Evolutionary conservation across 208 protist species (phyloP).

Genomic region (Blastocrithidia nonstop): DNA sequence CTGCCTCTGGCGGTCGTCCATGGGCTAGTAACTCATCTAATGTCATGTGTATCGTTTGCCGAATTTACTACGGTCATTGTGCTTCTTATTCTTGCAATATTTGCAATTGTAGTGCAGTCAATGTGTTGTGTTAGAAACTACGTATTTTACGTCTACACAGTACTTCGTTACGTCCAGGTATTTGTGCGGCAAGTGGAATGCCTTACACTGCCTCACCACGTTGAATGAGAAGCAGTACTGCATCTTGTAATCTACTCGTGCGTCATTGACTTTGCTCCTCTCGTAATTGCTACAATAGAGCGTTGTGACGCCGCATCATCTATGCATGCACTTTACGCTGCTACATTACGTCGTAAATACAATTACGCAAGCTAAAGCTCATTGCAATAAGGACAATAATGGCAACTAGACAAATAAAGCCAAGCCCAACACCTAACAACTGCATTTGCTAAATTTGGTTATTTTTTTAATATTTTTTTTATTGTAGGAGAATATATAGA

Average conservation of each 20-base stretch:
- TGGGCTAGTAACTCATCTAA: conserved; percentile 14
- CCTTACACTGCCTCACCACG: conserved; percentile 19
- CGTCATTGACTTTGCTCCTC: conserved; percentile 24
- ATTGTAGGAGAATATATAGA: no score
- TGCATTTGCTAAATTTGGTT: no score
- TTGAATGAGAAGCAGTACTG: conserved; percentile 28
- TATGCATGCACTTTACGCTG: no score
- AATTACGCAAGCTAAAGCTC: no score
- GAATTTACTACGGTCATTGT: conserved; percentile 8
- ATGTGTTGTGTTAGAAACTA: conserved; percentile 6
- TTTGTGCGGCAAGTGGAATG: conserved; percentile 20
- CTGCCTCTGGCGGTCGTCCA: conserved; percentile 17
- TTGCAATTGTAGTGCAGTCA: conserved; percentile 8
- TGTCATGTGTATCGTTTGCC: conserved; percentile 7
- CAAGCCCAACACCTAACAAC: no score
- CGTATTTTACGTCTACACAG: conserved; percentile 4
- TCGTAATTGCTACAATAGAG: conserved; percentile 6
- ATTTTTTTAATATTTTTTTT: no score
- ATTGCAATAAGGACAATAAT: no score
- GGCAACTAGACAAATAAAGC: no score
- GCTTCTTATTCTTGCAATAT: conserved; percentile 7
- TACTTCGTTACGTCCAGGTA: conserved; percentile 11
- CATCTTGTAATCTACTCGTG: conserved; percentile 18
- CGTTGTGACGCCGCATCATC: no score
- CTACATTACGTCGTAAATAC: no score